A percentile compares a stretch with the other conserved stretches of the same genome.
phyloP scores from a whole-genome alignment of 129 eudicot genomes.

The carrot (Daucus carota) region DNA sequence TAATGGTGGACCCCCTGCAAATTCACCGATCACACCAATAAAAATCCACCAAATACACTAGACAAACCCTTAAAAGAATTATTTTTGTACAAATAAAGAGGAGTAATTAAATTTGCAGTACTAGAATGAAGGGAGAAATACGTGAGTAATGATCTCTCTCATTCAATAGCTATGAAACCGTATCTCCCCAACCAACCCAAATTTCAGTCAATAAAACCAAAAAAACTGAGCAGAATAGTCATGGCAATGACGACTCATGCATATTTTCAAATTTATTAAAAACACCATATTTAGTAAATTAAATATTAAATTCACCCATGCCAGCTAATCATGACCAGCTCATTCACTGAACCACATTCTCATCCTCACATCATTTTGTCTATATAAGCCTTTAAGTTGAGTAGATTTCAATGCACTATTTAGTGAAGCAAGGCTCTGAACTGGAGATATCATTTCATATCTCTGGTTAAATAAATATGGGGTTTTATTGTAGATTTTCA shows the following conservation, averaged over 20 bases:
- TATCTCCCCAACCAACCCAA: neutral
- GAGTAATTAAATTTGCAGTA: too few species aligned
- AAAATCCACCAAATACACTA: too few species aligned
- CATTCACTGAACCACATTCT: neutral
- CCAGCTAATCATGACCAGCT: neutral
- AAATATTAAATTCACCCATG: neutral
- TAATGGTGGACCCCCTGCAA: too few species aligned
- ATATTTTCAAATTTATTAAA: neutral
- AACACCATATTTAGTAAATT: neutral
- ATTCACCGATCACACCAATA: too few species aligned
- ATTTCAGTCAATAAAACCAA: neutral
- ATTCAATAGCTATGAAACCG: neutral
- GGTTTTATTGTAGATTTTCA: neutral
- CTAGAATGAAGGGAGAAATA: too few species aligned
- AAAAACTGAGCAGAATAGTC: neutral
- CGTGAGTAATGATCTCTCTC: neutral
- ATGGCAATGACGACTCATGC: neutral
- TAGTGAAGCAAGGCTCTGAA: neutral
- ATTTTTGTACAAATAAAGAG: too few species aligned
- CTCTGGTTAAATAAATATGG: neutral
- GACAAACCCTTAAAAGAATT: too few species aligned
- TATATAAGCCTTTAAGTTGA: neutral
- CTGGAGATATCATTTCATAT: neutral
- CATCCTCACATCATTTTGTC: neutral
- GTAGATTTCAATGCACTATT: neutral